Evolutionary conservation across 352 stramenopile species (phyloP).

Genomic region (Phytophthora tentaculata): DNA sequence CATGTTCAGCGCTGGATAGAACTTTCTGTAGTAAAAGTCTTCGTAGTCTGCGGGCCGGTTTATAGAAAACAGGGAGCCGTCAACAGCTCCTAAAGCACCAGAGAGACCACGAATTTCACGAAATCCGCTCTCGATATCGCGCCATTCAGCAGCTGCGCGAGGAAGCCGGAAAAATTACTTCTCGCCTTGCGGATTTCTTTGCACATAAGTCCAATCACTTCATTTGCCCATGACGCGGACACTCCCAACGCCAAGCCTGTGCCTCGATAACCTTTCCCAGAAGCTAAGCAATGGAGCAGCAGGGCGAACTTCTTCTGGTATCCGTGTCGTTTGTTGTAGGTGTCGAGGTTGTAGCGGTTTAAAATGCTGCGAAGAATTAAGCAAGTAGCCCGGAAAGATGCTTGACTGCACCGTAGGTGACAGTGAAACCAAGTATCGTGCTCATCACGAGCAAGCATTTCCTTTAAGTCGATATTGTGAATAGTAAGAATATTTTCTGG

Average conservation of each 20-base stretch:
- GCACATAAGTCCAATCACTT: not conserved
- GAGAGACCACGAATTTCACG: not conserved
- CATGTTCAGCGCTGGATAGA: not conserved
- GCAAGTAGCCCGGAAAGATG: too few species aligned
- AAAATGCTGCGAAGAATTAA: too few species aligned
- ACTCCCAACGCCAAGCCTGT: not conserved
- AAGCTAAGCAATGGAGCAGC: not conserved
- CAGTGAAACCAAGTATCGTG: too few species aligned
- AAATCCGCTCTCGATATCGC: not conserved
- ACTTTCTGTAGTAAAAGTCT: not conserved
- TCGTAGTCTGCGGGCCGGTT: not conserved
- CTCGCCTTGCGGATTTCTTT: not conserved
- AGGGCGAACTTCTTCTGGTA: too few species aligned
- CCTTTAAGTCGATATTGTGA: too few species aligned
- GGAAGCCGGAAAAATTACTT: not conserved
- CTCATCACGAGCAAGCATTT: too few species aligned
- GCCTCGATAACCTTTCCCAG: not conserved
- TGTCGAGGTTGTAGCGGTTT: too few species aligned
- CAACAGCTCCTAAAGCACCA: not conserved
- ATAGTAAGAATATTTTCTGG: too few species aligned
- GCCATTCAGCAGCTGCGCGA: not conserved
- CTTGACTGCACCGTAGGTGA: too few species aligned
- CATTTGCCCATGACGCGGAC: not conserved
- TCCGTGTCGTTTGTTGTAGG: too few species aligned
- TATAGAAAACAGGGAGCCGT: not conserved